Percentiles rank a stretch among this genome's conserved stretches.
These are phyloP conservation scores for Pseudocercospora macadamiae DNA, from an alignment of 2,329 filamentous ascomycete genomes.

Conservation along the genomic window DNA sequence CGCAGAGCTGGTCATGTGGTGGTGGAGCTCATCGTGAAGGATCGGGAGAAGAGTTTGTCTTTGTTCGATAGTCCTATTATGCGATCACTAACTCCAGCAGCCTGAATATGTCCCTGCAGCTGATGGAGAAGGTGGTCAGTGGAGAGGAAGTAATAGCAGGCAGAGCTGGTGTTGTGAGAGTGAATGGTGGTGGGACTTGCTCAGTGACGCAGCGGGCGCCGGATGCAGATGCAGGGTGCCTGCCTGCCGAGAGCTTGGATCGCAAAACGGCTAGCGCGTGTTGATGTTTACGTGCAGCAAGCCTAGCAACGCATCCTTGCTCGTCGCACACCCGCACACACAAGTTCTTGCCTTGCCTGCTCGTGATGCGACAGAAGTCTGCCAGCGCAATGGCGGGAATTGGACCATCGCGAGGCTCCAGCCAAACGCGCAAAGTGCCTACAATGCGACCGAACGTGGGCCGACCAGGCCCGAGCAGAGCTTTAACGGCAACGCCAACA, in stretches of 20 bases:
- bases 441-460: constrained; percentile 57
- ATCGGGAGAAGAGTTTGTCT: neutral
- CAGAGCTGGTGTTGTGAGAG: too few species aligned
- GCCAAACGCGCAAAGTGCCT: constrained; percentile 32
- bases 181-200: neutral
- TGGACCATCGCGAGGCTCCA: constrained; percentile 14
- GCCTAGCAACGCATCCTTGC: constrained; percentile 3
- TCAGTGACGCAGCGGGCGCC: neutral
- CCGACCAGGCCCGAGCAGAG: constrained; percentile 43
- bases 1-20: constrained; percentile 4
- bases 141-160: too few species aligned
- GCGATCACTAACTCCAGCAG: too few species aligned
- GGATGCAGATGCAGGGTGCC: neutral
- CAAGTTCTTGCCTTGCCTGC: neutral
- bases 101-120: too few species aligned
- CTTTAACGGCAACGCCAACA: constrained; percentile 53
- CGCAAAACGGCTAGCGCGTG: neutral
- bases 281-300: constrained; percentile 3
- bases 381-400: constrained; percentile 16
- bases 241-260: constrained; percentile 2
- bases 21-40: neutral
- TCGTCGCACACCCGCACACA: neutral
- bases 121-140: too few species aligned
- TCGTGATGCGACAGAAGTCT: neutral
- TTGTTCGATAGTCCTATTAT: too few species aligned